Conservation (phyloP, 2,329 filamentous ascomycete species). For the Aspergillus sp. region DNA sequence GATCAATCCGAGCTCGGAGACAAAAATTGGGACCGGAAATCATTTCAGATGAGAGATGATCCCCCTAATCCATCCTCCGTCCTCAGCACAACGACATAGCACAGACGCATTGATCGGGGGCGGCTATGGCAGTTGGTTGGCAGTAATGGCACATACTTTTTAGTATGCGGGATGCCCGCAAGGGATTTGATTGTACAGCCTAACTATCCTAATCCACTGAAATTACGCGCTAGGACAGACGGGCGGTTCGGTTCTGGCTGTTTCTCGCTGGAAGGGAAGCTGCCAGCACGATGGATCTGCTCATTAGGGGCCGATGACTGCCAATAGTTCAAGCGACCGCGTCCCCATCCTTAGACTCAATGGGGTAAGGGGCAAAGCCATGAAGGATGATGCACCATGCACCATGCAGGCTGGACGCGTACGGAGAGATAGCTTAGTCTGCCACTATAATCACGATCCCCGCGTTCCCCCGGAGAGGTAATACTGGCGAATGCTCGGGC, state of each 20-base stretch:
- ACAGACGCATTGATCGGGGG: neutral
- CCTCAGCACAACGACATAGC: neutral
- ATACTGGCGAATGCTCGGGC: no score
- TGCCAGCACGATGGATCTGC: slow-evolving; percentile 28
- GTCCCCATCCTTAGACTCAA: slow-evolving; percentile 13
- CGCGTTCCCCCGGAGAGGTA: slow-evolving; percentile 7
- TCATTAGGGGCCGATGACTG: slow-evolving; percentile 19
- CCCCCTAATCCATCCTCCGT: neutral
- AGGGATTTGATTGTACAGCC: slow-evolving; percentile 1
- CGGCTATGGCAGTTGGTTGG: neutral
- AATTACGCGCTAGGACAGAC: neutral
- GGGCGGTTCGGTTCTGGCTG: neutral
- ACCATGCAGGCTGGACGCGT: slow-evolving; percentile 9
- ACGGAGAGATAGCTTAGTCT: slow-evolving; percentile 12
- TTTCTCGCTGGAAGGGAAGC: slow-evolving; percentile 14
- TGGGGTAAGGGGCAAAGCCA: slow-evolving; percentile 13
- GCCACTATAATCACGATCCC: slow-evolving; percentile 11
- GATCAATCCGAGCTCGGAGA: neutral
- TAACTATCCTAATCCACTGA: neutral
- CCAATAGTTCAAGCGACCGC: slow-evolving; percentile 28
- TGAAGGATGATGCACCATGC: slow-evolving; percentile 13
- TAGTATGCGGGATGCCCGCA: neutral
- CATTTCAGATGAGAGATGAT: neutral
- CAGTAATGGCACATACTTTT: neutral
- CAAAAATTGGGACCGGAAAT: neutral